These are phyloP conservation scores for Hirschioporus abietinus DNA, from an alignment of 768 basidiomycete species.

Conservation along the genomic window DNA sequence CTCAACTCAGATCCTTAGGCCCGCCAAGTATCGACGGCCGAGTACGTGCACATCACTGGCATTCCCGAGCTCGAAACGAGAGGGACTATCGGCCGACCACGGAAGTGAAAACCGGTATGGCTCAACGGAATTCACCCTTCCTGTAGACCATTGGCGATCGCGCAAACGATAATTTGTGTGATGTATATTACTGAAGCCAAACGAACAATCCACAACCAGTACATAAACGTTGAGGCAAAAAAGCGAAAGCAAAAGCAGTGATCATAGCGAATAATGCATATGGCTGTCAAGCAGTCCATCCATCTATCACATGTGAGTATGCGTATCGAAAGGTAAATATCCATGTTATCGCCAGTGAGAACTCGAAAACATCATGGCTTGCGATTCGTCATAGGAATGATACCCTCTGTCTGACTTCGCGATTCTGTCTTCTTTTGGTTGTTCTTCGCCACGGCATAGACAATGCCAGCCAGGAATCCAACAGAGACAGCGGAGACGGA, in stretches of 20 bases:
- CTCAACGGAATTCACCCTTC: neutral
- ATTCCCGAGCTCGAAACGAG: too few species aligned
- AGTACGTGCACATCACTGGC: neutral
- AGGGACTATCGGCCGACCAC: neutral
- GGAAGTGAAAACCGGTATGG: too few species aligned
- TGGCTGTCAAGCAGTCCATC: neutral
- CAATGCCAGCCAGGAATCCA: conserved; percentile 87
- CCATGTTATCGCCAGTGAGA: conserved; percentile 9
- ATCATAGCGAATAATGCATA: neutral
- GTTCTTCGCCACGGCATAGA: conserved; percentile 93
- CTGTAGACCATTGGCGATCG: neutral
- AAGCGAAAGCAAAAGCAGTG: neutral
- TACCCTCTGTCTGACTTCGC: conserved; percentile 41
- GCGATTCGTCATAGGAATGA: conserved; percentile 62
- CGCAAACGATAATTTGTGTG: neutral
- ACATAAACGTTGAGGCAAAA: neutral
- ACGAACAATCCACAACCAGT: neutral
- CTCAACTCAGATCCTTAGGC: neutral
- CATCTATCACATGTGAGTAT: neutral
- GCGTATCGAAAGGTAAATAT: neutral
- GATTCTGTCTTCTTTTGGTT: conserved; percentile 79
- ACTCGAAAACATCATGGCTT: conserved; percentile 26
- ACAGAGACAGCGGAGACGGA: conserved; percentile 83
- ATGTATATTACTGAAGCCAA: neutral
- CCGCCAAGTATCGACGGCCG: neutral